These are phyloP conservation scores for Stereocaulon alpinum DNA, from an alignment of 495 filamentous ascomycete species.

Conservation along the genomic window DNA sequence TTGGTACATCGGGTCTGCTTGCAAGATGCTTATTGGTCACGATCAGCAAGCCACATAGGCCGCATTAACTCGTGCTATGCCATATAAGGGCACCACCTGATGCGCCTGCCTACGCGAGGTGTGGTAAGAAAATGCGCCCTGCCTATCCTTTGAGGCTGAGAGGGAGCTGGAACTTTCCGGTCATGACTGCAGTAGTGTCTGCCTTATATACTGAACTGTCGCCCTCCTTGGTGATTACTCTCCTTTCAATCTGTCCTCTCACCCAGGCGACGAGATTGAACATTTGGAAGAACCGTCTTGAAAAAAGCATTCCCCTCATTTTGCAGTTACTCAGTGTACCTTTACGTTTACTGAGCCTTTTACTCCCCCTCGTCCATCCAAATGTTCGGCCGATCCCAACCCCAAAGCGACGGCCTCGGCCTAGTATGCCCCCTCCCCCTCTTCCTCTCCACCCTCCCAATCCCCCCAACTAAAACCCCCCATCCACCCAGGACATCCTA, in stretches of 20 bases:
- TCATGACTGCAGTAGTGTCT: background rate
- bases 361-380: background rate
- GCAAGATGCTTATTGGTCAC: too few relatives aligned
- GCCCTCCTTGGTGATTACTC: too few relatives aligned
- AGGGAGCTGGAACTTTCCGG: background rate
- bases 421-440: background rate
- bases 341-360: background rate
- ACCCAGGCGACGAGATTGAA: too few relatives aligned
- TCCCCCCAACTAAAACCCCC: background rate
- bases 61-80: background rate
- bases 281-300: too few relatives aligned
- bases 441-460: too few relatives aligned
- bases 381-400: background rate
- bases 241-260: background rate
- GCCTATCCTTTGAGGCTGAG: background rate
- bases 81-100: background rate
- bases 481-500: background rate
- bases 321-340: background rate
- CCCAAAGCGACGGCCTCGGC: background rate
- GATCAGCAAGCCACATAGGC: background rate
- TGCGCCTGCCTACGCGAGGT: background rate
- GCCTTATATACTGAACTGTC: background rate
- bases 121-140: background rate
- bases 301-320: background rate
- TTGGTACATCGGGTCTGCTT: too few relatives aligned